A percentile compares a stretch with the other conserved stretches of the same genome.
phyloP scores from a whole-genome alignment of 1,284 basidiomycete species.

The Kwoniella shivajii region DNA sequence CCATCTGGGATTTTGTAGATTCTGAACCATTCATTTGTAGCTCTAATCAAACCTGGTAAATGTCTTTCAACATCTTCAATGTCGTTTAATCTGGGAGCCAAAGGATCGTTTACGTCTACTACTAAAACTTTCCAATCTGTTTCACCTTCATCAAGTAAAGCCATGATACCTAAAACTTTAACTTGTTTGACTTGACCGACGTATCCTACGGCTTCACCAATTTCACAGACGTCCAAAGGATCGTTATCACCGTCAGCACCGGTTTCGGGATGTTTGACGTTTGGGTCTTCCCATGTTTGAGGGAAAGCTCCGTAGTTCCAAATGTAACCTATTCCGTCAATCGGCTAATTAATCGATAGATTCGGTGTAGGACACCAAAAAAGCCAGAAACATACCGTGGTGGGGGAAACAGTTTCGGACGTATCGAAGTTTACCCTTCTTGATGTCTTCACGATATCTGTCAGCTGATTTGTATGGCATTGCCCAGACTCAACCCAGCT shows the following conservation, averaged over 20 bases:
- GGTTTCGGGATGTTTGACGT: conserved; percentile 86
- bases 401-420: conserved; percentile 99
- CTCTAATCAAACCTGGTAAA: conserved; percentile 91
- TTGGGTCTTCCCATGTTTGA: conserved; percentile 98
- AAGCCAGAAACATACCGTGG: conserved; percentile 73
- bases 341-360: conserved; percentile 2
- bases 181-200: conserved; percentile 99
- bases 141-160: conserved; percentile 95
- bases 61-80: conserved; percentile 99
- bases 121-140: conserved; percentile 99
- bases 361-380: background rate
- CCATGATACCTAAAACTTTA: conserved; percentile 99
- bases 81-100: conserved; percentile 96
- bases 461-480: conserved; percentile 5
- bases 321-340: conserved; percentile 58
- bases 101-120: conserved; percentile 94
- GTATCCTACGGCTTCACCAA: conserved; percentile 98
- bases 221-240: conserved; percentile 99
- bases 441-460: conserved; percentile 46
- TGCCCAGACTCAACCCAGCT: conserved; percentile 10
- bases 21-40: conserved; percentile 91
- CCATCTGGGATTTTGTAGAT: conserved; percentile 98
- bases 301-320: conserved; percentile 99
- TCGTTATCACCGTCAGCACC: conserved; percentile 99
- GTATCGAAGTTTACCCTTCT: conserved; percentile 84